phyloP scores from a whole-genome alignment of 768 basidiomycete genomes.

The Gloeophyllum trabeum region DNA sequence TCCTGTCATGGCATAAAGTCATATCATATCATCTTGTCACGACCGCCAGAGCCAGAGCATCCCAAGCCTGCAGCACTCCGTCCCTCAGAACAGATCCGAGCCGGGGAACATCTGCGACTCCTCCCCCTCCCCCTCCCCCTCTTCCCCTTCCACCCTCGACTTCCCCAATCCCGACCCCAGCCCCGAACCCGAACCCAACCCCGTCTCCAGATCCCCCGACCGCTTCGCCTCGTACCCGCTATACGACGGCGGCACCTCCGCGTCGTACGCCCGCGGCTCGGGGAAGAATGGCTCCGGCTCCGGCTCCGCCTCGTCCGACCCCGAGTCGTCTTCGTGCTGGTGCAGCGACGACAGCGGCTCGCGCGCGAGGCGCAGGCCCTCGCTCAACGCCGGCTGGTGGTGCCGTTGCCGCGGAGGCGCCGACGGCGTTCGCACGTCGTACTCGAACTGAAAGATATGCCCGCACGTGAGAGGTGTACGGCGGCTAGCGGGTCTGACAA shows the following conservation, averaged over 20 bases:
- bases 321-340: conserved; percentile 9
- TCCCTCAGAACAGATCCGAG: conserved; percentile 30
- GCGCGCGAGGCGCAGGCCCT: too few relatives aligned
- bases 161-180: conserved; percentile 10
- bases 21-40: too few relatives aligned
- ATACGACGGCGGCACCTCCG: too few relatives aligned
- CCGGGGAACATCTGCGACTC: conserved; percentile 30
- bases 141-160: too few relatives aligned
- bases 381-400: background rate
- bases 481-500: background rate
- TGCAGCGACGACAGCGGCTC: conserved; percentile 8
- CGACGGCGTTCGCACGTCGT: conserved; percentile 18
- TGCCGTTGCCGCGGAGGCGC: conserved; percentile 5
- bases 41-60: too few relatives aligned
- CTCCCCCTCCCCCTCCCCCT: conserved; percentile 15
- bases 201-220: too few relatives aligned
- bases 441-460: conserved; percentile 27
- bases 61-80: too few relatives aligned
- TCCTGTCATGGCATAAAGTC: too few relatives aligned
- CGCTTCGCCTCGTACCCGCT: too few relatives aligned
- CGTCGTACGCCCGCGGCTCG: too few relatives aligned
- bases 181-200: too few relatives aligned
- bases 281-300: conserved; percentile 12
- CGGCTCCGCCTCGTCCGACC: conserved; percentile 6
- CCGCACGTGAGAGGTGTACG: background rate